A percentile compares a stretch with the other conserved stretches of the same genome.
Evolutionary conservation across 23 red algal genomes (phyloP).

Genomic region (Gracilaria caudata): DNA sequence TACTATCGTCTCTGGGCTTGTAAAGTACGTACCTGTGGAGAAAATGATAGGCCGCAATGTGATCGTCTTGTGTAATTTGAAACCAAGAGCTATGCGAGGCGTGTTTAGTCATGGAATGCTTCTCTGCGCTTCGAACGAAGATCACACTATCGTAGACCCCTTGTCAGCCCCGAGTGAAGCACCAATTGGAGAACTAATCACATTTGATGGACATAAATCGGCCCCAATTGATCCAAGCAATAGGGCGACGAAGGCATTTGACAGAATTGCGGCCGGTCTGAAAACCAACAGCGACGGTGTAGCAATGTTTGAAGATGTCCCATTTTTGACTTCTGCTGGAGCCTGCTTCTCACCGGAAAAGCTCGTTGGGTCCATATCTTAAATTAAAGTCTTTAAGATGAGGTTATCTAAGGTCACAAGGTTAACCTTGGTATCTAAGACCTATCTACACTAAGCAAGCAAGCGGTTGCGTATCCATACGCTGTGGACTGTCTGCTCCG

Average conservation of each 20-base stretch:
- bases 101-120: conserved; percentile 79
- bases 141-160: conserved; percentile 70
- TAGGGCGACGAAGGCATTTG: conserved; percentile 89
- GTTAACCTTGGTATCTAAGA: no score
- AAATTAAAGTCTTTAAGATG: not conserved
- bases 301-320: conserved; percentile 76
- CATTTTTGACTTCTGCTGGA: conserved; percentile 48
- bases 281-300: conserved; percentile 63
- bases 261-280: conserved; percentile 58
- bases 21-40: conserved; percentile 56
- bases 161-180: conserved; percentile 47
- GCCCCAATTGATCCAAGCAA: conserved; percentile 76
- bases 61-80: conserved; percentile 79
- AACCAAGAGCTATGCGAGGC: conserved; percentile 81
- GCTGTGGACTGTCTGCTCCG: not conserved
- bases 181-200: conserved; percentile 72
- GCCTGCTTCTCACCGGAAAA: conserved; percentile 49
- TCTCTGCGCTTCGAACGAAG: conserved; percentile 73
- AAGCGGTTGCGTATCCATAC: not conserved
- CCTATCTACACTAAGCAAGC: not conserved
- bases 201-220: conserved; percentile 72
- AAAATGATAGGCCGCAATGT: conserved; percentile 72
- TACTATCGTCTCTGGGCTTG: conserved; percentile 80
- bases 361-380: conserved; percentile 57
- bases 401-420: not conserved